Conservation (phyloP, 1,139 yeast genomes). For the Kodamaea sp. region DNA sequence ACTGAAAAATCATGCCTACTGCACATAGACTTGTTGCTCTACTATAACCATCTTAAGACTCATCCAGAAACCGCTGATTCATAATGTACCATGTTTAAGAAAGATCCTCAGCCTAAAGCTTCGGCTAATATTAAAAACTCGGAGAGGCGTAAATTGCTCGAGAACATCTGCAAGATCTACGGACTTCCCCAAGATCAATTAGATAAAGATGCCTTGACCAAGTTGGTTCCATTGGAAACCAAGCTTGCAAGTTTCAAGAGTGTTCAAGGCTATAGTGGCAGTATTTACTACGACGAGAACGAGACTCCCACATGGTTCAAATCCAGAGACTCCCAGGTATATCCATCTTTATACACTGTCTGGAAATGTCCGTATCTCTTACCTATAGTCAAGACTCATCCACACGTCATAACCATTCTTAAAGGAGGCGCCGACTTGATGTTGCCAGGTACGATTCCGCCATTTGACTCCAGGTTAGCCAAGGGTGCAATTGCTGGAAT, state of each 20-base stretch:
- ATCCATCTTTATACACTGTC: slow-evolving; percentile 72
- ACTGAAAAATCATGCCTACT: too few species aligned
- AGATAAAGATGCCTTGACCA: slow-evolving; percentile 46
- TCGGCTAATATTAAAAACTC: slow-evolving; percentile 79
- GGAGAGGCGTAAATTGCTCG: slow-evolving; percentile 66
- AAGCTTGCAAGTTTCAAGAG: slow-evolving; percentile 69
- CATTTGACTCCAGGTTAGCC: slow-evolving; percentile 54
- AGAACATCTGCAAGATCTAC: slow-evolving; percentile 47
- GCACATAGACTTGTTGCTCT: too few species aligned
- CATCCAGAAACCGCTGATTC: too few species aligned
- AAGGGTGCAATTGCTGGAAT: slow-evolving; percentile 71
- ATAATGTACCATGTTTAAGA: slow-evolving; percentile 20
- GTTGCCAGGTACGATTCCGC: slow-evolving; percentile 88
- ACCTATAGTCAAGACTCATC: slow-evolving; percentile 72
- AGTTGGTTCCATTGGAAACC: slow-evolving; percentile 58
- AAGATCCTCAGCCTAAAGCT: slow-evolving; percentile 56
- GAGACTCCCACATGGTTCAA: slow-evolving; percentile 76
- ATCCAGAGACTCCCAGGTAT: slow-evolving; percentile 51
- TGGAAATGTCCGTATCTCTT: slow-evolving; percentile 70
- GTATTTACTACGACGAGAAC: slow-evolving; percentile 62
- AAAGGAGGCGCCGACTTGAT: slow-evolving; percentile 84
- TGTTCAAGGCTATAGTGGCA: slow-evolving; percentile 56
- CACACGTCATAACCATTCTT: slow-evolving; percentile 63
- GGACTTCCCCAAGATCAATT: slow-evolving; percentile 45
- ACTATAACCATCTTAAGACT: too few species aligned